phyloP scores from a whole-genome alignment of 164 flowering plant genomes.

The Vitis amurensis region DNA sequence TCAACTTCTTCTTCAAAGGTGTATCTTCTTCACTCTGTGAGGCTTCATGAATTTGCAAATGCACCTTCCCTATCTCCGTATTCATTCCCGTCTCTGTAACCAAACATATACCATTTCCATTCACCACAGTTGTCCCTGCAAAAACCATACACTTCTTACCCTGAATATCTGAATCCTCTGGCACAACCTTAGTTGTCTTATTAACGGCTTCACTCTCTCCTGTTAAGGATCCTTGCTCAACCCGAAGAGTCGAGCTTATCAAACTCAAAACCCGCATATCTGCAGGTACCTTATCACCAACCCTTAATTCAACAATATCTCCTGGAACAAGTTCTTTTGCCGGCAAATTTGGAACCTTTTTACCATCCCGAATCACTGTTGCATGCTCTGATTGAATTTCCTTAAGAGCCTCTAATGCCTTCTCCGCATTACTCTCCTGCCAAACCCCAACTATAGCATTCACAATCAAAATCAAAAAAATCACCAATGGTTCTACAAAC shows the following conservation, averaged over 20 bases:
- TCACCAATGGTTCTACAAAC: slow-evolving; percentile 60
- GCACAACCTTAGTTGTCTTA: slow-evolving; percentile 38
- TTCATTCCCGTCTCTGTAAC: slow-evolving; percentile 47
- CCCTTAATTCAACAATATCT: slow-evolving; percentile 49
- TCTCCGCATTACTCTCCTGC: slow-evolving; percentile 67
- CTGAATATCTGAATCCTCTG: slow-evolving; percentile 49
- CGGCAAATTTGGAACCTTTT: slow-evolving; percentile 30
- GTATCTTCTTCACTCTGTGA: slow-evolving; percentile 49
- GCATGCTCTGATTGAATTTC: slow-evolving; percentile 58
- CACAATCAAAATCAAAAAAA: slow-evolving; percentile 52
- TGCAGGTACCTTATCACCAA: slow-evolving; percentile 60
- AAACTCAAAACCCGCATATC: slow-evolving; percentile 51
- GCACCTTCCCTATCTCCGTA: slow-evolving; percentile 55
- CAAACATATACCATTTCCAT: slow-evolving; percentile 46
- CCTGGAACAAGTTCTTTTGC: slow-evolving; percentile 59
- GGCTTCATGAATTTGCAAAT: slow-evolving; percentile 53
- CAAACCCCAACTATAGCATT: slow-evolving; percentile 61
- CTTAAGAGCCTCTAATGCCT: slow-evolving; percentile 60
- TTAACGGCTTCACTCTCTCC: slow-evolving; percentile 64
- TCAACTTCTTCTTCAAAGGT: slow-evolving; percentile 58
- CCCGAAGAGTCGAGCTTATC: slow-evolving; percentile 51
- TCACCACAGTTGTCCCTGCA: slow-evolving; percentile 62
- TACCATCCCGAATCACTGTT: slow-evolving; percentile 38
- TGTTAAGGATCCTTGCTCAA: slow-evolving; percentile 61
- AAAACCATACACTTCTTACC: slow-evolving; percentile 58